Evolutionary conservation across 1,139 yeast species (phyloP).

Genomic region (Suhomyces yuchorum): DNA sequence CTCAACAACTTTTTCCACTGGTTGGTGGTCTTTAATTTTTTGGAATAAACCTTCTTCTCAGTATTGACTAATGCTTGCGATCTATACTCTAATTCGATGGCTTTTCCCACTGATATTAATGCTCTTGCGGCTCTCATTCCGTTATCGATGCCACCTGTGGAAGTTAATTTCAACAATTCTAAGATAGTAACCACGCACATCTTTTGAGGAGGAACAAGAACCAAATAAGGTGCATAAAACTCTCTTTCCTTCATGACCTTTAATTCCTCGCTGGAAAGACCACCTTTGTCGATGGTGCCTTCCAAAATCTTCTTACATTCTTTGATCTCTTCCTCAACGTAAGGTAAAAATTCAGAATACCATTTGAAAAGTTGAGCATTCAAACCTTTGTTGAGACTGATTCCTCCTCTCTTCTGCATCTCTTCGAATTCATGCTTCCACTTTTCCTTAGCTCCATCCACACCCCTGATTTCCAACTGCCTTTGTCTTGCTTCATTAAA

Average conservation of each 20-base stretch:
- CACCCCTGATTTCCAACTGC: slow-evolving; percentile 72
- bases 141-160: slow-evolving; percentile 76
- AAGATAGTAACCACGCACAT: slow-evolving; percentile 82
- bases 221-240: slow-evolving; percentile 78
- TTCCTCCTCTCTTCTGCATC: slow-evolving; percentile 62
- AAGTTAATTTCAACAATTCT: slow-evolving; percentile 72
- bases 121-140: slow-evolving; percentile 89
- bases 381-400: slow-evolving; percentile 58
- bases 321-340: slow-evolving; percentile 64
- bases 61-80: slow-evolving; percentile 61
- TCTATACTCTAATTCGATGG: slow-evolving; percentile 82
- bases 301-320: slow-evolving; percentile 41
- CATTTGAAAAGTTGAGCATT: slow-evolving; percentile 81
- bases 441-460: slow-evolving; percentile 82
- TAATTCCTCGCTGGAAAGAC: slow-evolving; percentile 30
- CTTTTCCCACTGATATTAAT: slow-evolving; percentile 77
- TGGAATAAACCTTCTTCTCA: slow-evolving; percentile 53
- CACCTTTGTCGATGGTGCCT: slow-evolving; percentile 20
- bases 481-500: slow-evolving; percentile 77
- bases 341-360: slow-evolving; percentile 68
- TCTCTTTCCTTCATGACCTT: slow-evolving; percentile 52
- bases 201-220: slow-evolving; percentile 72
- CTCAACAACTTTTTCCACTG: slow-evolving; percentile 50
- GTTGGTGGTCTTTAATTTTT: slow-evolving; percentile 29
- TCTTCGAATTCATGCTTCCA: slow-evolving; percentile 87